These are phyloP conservation scores for Leccinellum albellum DNA, from an alignment of 768 basidiomycete genomes.

Conservation along the genomic window DNA sequence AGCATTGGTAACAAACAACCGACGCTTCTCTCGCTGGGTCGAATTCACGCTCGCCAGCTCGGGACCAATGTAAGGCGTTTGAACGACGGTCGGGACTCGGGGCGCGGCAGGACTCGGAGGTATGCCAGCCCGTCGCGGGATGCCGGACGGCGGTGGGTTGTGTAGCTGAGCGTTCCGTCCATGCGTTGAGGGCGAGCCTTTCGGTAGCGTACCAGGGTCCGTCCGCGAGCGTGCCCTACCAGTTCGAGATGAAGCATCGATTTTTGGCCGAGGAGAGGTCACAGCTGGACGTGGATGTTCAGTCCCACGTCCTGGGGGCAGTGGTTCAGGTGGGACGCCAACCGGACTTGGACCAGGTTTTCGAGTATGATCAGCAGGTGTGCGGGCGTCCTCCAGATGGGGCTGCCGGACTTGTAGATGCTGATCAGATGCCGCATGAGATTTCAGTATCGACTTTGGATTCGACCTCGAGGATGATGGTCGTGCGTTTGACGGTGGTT, in stretches of 20 bases:
- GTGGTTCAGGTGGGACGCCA: slow-evolving; percentile 9
- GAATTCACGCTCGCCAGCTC: slow-evolving; percentile 35
- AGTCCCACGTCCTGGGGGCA: neutral
- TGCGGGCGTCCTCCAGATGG: slow-evolving; percentile 8
- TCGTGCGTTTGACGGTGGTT: slow-evolving; percentile 10
- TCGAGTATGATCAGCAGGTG: slow-evolving; percentile 7
- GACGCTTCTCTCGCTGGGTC: slow-evolving; percentile 30
- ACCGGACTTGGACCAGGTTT: slow-evolving; percentile 10
- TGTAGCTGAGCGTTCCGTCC: slow-evolving; percentile 8
- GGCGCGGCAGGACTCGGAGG: slow-evolving; percentile 14
- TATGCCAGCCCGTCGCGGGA: slow-evolving; percentile 24
- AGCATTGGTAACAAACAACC: slow-evolving; percentile 44
- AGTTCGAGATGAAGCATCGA: slow-evolving; percentile 12
- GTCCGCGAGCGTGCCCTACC: slow-evolving; percentile 30
- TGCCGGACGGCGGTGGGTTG: slow-evolving; percentile 18
- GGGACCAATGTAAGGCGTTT: slow-evolving; percentile 8
- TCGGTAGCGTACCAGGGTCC: slow-evolving; percentile 22
- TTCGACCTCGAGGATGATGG: slow-evolving; percentile 26
- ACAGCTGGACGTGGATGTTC: slow-evolving; percentile 8
- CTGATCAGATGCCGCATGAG: slow-evolving; percentile 18
- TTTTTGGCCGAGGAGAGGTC: slow-evolving; percentile 7
- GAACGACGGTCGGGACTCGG: slow-evolving; percentile 7
- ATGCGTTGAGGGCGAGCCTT: slow-evolving; percentile 3
- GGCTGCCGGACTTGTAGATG: slow-evolving; percentile 11
- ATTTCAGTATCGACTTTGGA: slow-evolving; percentile 32